Conservation (phyloP, 2,329 filamentous ascomycete genomes). For the Venturia nashicola region DNA sequence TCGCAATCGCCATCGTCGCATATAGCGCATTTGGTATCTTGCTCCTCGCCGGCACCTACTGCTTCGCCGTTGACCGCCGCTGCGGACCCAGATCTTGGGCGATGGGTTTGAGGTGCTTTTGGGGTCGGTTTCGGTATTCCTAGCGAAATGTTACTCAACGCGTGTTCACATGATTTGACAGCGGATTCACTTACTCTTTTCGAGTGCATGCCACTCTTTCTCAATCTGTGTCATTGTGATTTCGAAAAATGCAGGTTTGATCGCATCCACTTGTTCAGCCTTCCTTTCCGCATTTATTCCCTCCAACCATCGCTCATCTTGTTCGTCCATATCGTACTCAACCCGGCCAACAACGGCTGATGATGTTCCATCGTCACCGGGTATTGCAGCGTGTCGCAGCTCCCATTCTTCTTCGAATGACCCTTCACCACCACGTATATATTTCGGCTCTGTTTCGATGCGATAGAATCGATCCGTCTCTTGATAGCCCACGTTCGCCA, state of each 20-base stretch:
- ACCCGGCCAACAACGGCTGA: constrained; percentile 58
- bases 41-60: constrained; percentile 69
- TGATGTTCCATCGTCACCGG: constrained; percentile 28
- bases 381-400: neutral
- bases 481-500: constrained; percentile 93
- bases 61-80: constrained; percentile 92
- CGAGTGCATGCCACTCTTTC: constrained; percentile 93
- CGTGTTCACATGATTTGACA: neutral
- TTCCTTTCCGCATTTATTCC: constrained; percentile 68
- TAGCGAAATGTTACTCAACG: constrained; percentile 12
- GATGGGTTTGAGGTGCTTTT: constrained; percentile 87
- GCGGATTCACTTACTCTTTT: constrained; percentile 50
- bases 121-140: constrained; percentile 89
- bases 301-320: constrained; percentile 93
- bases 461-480: constrained; percentile 82
- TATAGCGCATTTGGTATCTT: constrained; percentile 93
- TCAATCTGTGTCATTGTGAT: constrained; percentile 98
- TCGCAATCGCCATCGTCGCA: constrained; percentile 99
- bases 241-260: constrained; percentile 90
- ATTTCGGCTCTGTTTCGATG: constrained; percentile 41
- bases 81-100: constrained; percentile 84
- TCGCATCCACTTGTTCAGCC: constrained; percentile 61
- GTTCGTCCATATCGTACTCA: constrained; percentile 99
- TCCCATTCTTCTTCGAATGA: constrained; percentile 46
- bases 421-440: constrained; percentile 52